Conservation (phyloP, 2,329 filamentous ascomycete species). For the Colletotrichum viniferum region DNA sequence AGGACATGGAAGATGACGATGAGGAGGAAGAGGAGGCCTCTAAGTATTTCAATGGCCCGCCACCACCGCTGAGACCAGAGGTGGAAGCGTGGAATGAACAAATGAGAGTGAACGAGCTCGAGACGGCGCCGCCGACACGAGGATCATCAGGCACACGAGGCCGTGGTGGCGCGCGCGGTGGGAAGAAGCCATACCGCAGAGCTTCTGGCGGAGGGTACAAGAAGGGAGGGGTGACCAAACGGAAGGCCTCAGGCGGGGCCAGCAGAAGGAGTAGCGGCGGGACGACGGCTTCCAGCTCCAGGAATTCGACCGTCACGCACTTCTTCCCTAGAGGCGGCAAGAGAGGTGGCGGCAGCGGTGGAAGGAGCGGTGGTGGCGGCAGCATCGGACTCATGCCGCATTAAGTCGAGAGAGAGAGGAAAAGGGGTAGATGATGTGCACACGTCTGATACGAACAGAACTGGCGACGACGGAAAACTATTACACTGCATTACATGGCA, state of each 20-base stretch:
- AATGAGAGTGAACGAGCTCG: slow-evolving; percentile 28
- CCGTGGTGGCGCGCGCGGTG: slow-evolving; percentile 28
- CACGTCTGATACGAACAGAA: neutral
- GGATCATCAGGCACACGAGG: slow-evolving; percentile 8
- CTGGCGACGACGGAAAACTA: neutral
- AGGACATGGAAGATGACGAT: slow-evolving; percentile 39
- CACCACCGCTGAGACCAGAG: slow-evolving; percentile 21
- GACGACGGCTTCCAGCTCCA: slow-evolving; percentile 1
- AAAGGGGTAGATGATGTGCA: neutral
- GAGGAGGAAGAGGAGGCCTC: slow-evolving; percentile 47
- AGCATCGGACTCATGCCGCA: slow-evolving; percentile 43
- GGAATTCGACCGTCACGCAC: neutral
- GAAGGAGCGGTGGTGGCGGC: slow-evolving; percentile 11
- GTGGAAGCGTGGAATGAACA: slow-evolving; percentile 29
- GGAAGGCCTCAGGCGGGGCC: slow-evolving; percentile 17
- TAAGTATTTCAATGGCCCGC: slow-evolving; percentile 47
- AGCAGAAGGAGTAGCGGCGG: slow-evolving; percentile 14
- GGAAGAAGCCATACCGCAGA: slow-evolving; percentile 22
- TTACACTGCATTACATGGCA: neutral
- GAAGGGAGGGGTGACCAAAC: slow-evolving; percentile 22
- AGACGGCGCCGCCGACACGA: slow-evolving; percentile 28
- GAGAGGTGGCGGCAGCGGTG: slow-evolving; percentile 7
- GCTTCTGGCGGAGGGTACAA: slow-evolving; percentile 5
- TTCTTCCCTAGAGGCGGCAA: slow-evolving; percentile 31
- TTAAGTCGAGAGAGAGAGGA: slow-evolving; percentile 24